Percentiles rank a stretch among this genome's conserved stretches.
These are phyloP conservation scores for Mycosphaerella sp. DNA, from an alignment of 2,329 filamentous ascomycete genomes.

Conservation along the genomic window DNA sequence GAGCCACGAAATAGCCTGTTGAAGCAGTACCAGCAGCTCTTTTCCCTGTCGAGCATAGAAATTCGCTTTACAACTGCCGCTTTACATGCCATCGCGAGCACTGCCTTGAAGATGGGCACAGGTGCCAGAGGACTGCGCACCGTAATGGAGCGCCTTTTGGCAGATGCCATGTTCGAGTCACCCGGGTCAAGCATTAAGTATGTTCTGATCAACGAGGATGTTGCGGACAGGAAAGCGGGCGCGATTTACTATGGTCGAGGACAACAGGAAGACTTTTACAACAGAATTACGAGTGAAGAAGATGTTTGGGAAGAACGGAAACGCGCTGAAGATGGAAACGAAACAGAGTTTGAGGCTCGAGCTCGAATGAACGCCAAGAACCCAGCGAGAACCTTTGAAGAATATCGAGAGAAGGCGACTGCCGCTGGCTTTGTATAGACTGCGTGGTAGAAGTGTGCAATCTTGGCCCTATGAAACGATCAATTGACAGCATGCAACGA, in stretches of 20 bases:
- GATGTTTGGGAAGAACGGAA: slow-evolving; percentile 41
- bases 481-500: too few relatives aligned
- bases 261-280: slow-evolving; percentile 36
- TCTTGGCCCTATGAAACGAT: too few relatives aligned
- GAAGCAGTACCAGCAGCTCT: slow-evolving; percentile 81
- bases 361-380: slow-evolving; percentile 28
- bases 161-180: slow-evolving; percentile 44
- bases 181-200: slow-evolving; percentile 42
- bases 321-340: slow-evolving; percentile 25
- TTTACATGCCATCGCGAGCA: slow-evolving; percentile 72
- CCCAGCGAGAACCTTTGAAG: slow-evolving; percentile 39
- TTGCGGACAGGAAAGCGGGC: slow-evolving; percentile 38
- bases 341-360: slow-evolving; percentile 25
- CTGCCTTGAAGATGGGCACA: slow-evolving; percentile 61
- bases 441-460: neutral
- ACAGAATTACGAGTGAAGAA: slow-evolving; percentile 39
- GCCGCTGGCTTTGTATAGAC: slow-evolving; percentile 30
- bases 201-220: slow-evolving; percentile 42
- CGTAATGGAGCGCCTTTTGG: slow-evolving; percentile 44
- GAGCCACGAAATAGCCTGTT: slow-evolving; percentile 86
- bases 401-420: slow-evolving; percentile 40
- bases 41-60: slow-evolving; percentile 69
- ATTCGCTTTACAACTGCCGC: slow-evolving; percentile 77
- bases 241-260: slow-evolving; percentile 42
- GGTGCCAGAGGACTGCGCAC: slow-evolving; percentile 51